phyloP scores from a whole-genome alignment of 768 basidiomycete species.

The Lentinula detonsa region DNA sequence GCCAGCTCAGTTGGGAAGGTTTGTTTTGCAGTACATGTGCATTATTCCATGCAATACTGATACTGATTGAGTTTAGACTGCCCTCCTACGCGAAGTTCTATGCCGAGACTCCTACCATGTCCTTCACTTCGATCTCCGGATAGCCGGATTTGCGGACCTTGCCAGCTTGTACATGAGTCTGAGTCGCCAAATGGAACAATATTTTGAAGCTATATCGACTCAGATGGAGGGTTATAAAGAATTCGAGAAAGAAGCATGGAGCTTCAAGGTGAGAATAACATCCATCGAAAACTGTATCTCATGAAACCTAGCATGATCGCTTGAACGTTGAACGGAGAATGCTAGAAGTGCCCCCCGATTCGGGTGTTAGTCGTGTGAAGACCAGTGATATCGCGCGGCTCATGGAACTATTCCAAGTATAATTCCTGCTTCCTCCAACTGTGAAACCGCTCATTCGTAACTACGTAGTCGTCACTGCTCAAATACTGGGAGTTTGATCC shows the following conservation, averaged over 20 bases:
- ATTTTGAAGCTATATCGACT: constrained; percentile 61
- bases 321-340: constrained; percentile 62
- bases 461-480: constrained; percentile 53
- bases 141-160: constrained; percentile 79
- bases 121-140: constrained; percentile 78
- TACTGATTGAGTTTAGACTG: constrained; percentile 42
- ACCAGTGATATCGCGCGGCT: constrained; percentile 78
- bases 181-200: constrained; percentile 76
- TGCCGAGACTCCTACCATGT: constrained; percentile 67
- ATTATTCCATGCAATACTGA: neutral
- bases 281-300: neutral
- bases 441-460: neutral
- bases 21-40: constrained; percentile 1
- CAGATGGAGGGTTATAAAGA: constrained; percentile 58
- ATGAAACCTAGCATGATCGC: constrained; percentile 58
- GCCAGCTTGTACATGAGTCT: constrained; percentile 72
- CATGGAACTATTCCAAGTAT: constrained; percentile 80
- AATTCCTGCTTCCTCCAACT: constrained; percentile 2
- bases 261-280: constrained; percentile 57
- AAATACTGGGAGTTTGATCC: constrained; percentile 70
- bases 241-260: constrained; percentile 70
- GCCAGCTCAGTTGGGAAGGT: constrained; percentile 82
- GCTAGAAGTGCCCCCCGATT: constrained; percentile 35
- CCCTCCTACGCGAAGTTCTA: constrained; percentile 73
- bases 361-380: constrained; percentile 45